Base-by-base conservation (phyloP, 2,329 filamentous ascomycete genomes). In the Phaeosphaeriaceae sp. region DNA sequence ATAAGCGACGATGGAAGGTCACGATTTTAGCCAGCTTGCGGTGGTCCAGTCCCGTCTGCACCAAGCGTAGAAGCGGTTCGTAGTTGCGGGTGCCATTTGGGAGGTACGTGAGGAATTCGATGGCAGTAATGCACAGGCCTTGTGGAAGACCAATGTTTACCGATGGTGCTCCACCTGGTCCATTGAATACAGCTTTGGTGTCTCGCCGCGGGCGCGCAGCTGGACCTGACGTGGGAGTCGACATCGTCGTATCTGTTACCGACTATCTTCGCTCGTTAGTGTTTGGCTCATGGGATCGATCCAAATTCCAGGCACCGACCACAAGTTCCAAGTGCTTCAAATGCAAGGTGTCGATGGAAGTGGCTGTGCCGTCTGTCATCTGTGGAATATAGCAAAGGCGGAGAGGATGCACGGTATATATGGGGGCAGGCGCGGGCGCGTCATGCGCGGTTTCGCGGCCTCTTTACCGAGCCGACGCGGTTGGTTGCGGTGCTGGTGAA, bases 71-170 rank as follows among this genome's bases (percentile, higher is more conserved):
- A 30, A 53, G 40, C 15, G 40, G 22, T 15, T 46, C 19, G 51
- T 53, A 53, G 51, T 46, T 53, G 24, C 42, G 51, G 7, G 22
- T 21, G n/a, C 9, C 10, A n/a, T 53, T 53, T 11, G 51, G 24
- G 5, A 53, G n/a, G 42, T 53, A 53, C 1, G 21, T 10, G 9
- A 46, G 4, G n/a, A 53, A 22, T 15, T 53, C 51, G 1, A 28
- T 17, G n/a, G 23, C 23, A 2, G 24, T 30, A 19, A 53, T 52
- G 21, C 17, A 17, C 15, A 46, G 17, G n/a, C 10, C 17, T n/a
- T 53, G 13, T 30, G 51, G 51, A 19, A 53, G 24, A 10, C 24
- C 23, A n/a, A 53, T 15, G 24, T 46, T 15, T n/a, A 6, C 13
- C 4, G 24, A 17, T 3, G 51, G 51, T 7, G 42, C 40, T 2